Percentiles rank a stretch among this genome's conserved stretches.
Conservation (phyloP, 2,329 filamentous ascomycete species). For the Amphichorda felina region DNA sequence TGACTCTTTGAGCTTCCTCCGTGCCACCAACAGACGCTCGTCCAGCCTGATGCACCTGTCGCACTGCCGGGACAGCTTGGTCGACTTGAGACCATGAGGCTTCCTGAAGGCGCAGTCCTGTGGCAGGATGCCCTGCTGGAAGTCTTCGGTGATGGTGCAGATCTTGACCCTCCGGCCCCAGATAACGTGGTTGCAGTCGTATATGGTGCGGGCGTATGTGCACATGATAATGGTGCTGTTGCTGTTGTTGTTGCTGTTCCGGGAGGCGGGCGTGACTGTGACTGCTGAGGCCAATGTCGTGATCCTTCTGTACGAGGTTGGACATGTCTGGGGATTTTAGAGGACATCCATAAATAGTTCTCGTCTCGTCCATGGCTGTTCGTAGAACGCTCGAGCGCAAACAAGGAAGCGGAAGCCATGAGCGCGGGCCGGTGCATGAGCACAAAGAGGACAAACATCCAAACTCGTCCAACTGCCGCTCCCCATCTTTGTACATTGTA, state of each 20-base stretch:
- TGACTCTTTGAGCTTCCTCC: constrained; percentile 7
- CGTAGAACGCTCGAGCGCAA: neutral
- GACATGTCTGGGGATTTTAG: no score
- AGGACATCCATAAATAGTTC: no score
- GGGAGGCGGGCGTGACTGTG: no score
- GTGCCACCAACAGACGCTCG: constrained; percentile 6
- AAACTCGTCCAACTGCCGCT: no score
- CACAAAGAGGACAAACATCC: neutral
- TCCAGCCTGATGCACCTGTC: constrained; percentile 10
- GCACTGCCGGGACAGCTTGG: constrained; percentile 10
- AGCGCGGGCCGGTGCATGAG: neutral
- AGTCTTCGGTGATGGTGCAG: constrained; percentile 9
- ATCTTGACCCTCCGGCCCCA: constrained; percentile 13
- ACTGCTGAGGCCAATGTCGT: no score
- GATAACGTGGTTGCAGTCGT: constrained; percentile 12
- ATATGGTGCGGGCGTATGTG: constrained; percentile 12
- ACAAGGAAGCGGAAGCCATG: neutral
- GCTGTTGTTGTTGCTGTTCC: neutral
- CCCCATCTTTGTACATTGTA: no score
- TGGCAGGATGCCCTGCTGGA: constrained; percentile 3
- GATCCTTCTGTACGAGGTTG: no score
- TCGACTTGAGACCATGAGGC: constrained; percentile 12
- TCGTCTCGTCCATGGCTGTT: neutral
- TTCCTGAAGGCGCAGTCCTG: constrained; percentile 9
- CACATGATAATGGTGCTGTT: constrained; percentile 17